phyloP scores from a whole-genome alignment of 495 filamentous ascomycete genomes.

The Aspergillus affinis region DNA sequence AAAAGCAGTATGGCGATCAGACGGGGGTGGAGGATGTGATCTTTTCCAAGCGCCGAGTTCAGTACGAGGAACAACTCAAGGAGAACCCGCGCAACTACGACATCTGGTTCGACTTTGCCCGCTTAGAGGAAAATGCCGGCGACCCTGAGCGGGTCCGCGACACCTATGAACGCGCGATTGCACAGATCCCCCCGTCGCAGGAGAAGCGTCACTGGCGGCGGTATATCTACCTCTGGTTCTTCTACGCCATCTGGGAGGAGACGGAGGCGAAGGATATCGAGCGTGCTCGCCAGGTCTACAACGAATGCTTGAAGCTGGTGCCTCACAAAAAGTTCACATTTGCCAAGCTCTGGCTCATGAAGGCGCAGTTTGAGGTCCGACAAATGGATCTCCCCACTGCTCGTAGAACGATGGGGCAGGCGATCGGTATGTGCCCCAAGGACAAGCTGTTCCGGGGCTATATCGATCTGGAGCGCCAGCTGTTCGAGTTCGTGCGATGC shows the following conservation, averaged over 20 bases:
- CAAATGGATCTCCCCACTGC: slow-evolving; percentile 77
- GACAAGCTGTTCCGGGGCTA: slow-evolving; percentile 94
- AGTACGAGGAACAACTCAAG: slow-evolving; percentile 91
- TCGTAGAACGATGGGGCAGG: slow-evolving; percentile 82
- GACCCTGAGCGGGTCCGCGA: slow-evolving; percentile 82
- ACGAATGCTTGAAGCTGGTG: slow-evolving; percentile 80
- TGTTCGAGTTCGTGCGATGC: slow-evolving; percentile 90
- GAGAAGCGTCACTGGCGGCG: slow-evolving; percentile 97
- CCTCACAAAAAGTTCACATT: slow-evolving; percentile 98
- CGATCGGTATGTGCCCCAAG: slow-evolving; percentile 93
- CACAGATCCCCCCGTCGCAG: slow-evolving; percentile 90
- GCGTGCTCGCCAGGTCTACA: slow-evolving; percentile 86
- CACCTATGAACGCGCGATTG: slow-evolving; percentile 93
- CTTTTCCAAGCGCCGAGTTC: slow-evolving; percentile 86
- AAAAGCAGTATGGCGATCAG: slow-evolving; percentile 94
- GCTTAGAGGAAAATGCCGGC: slow-evolving; percentile 81
- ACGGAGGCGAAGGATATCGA: slow-evolving; percentile 74
- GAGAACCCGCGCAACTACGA: slow-evolving; percentile 95
- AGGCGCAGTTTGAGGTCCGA: slow-evolving; percentile 89
- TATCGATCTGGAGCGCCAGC: slow-evolving; percentile 83
- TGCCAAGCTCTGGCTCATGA: slow-evolving; percentile 92
- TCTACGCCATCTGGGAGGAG: slow-evolving; percentile 96
- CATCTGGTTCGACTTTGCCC: slow-evolving; percentile 92
- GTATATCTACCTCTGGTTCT: slow-evolving; percentile 97
- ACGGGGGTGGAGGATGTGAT: slow-evolving; percentile 96